Conservation (phyloP, 208 protist species). For the Zelonia costaricensis region DNA sequence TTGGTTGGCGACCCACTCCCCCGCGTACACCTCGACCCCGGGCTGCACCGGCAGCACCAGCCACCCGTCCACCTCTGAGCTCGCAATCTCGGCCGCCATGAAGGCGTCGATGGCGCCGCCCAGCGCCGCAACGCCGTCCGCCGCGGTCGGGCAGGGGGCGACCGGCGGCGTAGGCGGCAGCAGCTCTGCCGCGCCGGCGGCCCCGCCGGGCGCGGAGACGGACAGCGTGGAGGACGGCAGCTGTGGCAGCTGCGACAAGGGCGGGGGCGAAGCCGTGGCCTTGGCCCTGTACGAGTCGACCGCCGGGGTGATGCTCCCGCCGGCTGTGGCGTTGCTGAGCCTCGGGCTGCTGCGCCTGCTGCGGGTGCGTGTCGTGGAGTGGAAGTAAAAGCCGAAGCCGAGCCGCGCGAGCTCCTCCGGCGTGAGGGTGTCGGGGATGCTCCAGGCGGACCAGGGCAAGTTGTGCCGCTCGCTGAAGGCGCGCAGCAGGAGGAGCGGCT, state of each 20-base stretch:
- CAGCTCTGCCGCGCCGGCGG: not conserved
- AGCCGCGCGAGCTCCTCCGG: slow-evolving; percentile 24
- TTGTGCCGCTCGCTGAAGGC: slow-evolving; percentile 46
- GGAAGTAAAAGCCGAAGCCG: slow-evolving; percentile 19
- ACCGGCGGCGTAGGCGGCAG: slow-evolving; percentile 6
- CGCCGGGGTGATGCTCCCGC: too few relatives aligned
- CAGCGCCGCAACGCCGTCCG: slow-evolving; percentile 23
- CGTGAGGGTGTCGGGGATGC: slow-evolving; percentile 34
- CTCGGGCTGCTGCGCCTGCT: not conserved
- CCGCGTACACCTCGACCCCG: slow-evolving; percentile 85
- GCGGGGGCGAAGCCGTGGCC: not conserved
- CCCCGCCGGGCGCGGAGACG: not conserved
- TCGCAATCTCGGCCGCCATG: slow-evolving; percentile 11
- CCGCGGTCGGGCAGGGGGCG: slow-evolving; percentile 6
- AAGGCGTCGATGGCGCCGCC: slow-evolving; percentile 16
- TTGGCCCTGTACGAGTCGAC: not conserved
- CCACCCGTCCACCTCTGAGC: slow-evolving; percentile 18
- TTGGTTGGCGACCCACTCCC: slow-evolving; percentile 74
- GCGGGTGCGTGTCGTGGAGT: not conserved
- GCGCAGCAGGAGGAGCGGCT: slow-evolving; percentile 32
- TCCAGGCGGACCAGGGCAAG: slow-evolving; percentile 57
- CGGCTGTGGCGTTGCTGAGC: not conserved
- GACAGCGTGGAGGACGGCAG: too few relatives aligned
- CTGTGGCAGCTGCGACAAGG: too few relatives aligned
- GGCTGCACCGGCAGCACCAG: slow-evolving; percentile 29